Base-by-base conservation (phyloP, 345 rosid species). In the Salix brachista region DNA sequence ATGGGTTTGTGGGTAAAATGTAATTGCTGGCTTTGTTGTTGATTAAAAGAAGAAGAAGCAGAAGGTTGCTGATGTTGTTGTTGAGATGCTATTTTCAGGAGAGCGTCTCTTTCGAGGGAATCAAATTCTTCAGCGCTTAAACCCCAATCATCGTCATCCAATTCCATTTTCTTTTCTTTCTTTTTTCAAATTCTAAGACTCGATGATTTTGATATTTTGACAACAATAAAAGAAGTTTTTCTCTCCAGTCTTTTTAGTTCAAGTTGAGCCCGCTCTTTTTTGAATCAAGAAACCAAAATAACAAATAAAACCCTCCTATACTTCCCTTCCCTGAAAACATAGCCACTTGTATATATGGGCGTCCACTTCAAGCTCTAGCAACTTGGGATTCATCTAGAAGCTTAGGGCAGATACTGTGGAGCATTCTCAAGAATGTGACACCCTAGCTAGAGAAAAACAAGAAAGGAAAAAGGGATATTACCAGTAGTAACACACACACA, bases 111-210 rank as follows among this genome's bases (percentile, higher is more conserved):
- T 78, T 94, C 98, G 10, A 94, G 86, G 72, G 79, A 88, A 71
- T 92, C 98, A 64, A 90, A 78, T 71, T 94, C 97, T 83, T 94
- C 97, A 3, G 87, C 82, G 23, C 88, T 92, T 71, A 89, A 86
- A 67, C 89, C 97, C 94, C 93, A 94, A 54, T 94, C 97, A 58
- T 82, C 87, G 19, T 78, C 84, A 50, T 89, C 94, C 88, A 87
- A 78, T 81, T 81, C 83, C 79, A 83, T 79, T 69, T 42, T 52
- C 61, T 73, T 21, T 60, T 21, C n/a, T 21, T 50, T 1, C 19
- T 19, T 10, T 48, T 5, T 48, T 48, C 54, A 48, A 4, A 48
- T 48, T 48, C 54, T 48, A 48, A 48, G 54, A 17, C 54, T 48
- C 54, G 17, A 48, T 48, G 54, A 48, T 48, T 48, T 14, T 48